These are phyloP conservation scores for Violaceomyces palustris DNA, from an alignment of 1,284 basidiomycete species.

Conservation along the genomic window DNA sequence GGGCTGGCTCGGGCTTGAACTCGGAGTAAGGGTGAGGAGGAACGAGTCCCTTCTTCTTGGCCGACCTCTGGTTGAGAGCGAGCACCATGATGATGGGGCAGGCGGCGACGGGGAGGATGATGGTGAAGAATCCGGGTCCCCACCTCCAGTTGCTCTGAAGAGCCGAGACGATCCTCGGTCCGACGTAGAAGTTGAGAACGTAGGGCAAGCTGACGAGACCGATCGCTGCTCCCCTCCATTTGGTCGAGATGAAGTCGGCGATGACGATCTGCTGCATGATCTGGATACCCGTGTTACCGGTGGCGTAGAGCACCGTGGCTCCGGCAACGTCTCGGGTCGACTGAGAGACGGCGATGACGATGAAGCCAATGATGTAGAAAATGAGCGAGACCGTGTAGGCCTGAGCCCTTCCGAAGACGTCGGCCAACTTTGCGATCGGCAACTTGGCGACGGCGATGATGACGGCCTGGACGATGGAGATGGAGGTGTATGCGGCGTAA, in stretches of 20 bases:
- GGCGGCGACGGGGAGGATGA: slow-evolving; percentile 45
- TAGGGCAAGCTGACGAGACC: slow-evolving; percentile 46
- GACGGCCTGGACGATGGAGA: slow-evolving; percentile 39
- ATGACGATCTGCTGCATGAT: slow-evolving; percentile 51
- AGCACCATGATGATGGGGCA: slow-evolving; percentile 39
- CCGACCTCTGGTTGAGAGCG: slow-evolving; percentile 36
- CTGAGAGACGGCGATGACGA: slow-evolving; percentile 43
- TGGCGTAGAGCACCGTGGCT: slow-evolving; percentile 44
- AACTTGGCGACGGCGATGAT: slow-evolving; percentile 50
- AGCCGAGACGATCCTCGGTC: slow-evolving; percentile 11
- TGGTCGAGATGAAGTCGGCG: slow-evolving; percentile 46
- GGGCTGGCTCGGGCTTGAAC: slow-evolving; percentile 8
- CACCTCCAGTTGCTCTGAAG: slow-evolving; percentile 38
- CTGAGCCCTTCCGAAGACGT: slow-evolving; percentile 48
- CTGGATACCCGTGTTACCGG: slow-evolving; percentile 48
- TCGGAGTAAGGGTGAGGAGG: slow-evolving; percentile 38
- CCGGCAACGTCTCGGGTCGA: slow-evolving; percentile 23
- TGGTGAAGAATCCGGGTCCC: slow-evolving; percentile 48
- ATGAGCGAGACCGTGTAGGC: slow-evolving; percentile 36
- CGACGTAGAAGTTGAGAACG: slow-evolving; percentile 45
- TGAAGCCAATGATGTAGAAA: slow-evolving; percentile 46
- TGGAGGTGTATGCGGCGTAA: slow-evolving; percentile 25
- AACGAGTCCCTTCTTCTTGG: slow-evolving; percentile 28
- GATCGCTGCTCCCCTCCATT: slow-evolving; percentile 43
- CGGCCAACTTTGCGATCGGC: slow-evolving; percentile 49